phyloP scores from a whole-genome alignment of 208 protist genomes.

The Leishmania braziliensis region DNA sequence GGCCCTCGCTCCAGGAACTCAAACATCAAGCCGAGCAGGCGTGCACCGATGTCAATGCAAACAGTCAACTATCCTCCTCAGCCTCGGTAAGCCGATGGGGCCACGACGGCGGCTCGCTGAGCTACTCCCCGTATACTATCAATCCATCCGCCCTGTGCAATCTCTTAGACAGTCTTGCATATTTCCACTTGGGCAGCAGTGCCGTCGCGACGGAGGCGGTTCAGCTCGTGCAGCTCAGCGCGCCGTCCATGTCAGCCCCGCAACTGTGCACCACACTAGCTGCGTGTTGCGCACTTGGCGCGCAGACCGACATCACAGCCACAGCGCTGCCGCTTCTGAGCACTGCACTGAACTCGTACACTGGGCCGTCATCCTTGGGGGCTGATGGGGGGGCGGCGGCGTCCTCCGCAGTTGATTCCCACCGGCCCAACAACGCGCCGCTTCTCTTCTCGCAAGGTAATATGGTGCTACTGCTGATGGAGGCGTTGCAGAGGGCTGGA shows the following conservation, averaged over 20 bases:
- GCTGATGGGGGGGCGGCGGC: neutral
- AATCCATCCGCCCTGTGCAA: slow-evolving; percentile 52
- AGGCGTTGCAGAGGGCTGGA: slow-evolving; percentile 45
- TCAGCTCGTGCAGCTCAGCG: slow-evolving; percentile 48
- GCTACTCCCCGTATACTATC: slow-evolving; percentile 25
- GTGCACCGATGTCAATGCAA: neutral
- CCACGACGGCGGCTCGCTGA: neutral
- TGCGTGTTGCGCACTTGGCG: slow-evolving; percentile 63
- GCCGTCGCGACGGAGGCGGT: slow-evolving; percentile 60
- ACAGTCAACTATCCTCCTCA: neutral
- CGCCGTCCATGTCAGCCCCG: slow-evolving; percentile 52
- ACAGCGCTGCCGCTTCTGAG: slow-evolving; percentile 60
- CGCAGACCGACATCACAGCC: slow-evolving; percentile 50
- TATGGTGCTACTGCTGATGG: slow-evolving; percentile 48
- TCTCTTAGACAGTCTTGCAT: slow-evolving; percentile 78
- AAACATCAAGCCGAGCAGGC: slow-evolving; percentile 21
- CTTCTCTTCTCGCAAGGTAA: slow-evolving; percentile 23
- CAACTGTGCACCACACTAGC: slow-evolving; percentile 69
- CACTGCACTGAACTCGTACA: slow-evolving; percentile 42
- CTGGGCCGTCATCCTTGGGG: neutral
- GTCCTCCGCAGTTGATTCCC: neutral
- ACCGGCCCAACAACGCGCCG: neutral
- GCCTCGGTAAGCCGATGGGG: neutral
- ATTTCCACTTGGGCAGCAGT: slow-evolving; percentile 70
- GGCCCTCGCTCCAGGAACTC: slow-evolving; percentile 48